Base-by-base conservation (phyloP, 345 rosid species). In the Limnanthes douglasii region DNA sequence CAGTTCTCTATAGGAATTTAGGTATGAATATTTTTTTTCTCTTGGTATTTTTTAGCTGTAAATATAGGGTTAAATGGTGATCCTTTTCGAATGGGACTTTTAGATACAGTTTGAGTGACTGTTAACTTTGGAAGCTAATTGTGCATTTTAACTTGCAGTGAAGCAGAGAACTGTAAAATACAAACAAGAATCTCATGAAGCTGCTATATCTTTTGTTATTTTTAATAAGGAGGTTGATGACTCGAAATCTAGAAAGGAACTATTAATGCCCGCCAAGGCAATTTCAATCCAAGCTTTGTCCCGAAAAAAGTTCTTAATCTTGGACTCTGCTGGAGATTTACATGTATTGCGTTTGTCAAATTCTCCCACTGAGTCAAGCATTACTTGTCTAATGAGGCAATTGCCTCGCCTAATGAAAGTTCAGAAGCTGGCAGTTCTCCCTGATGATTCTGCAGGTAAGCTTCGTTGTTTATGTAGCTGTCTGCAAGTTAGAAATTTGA, bases 381-480 rank as follows among this genome's bases (percentile, higher is more conserved):
- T 69, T 44, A 41, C 46, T 32, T 54, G 56, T 59, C 47, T 56
- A 28, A 54, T 74, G 59, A 64, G 55, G 57, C 71, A 37, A 32
- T 51, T 78, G 52, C 77, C 82, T 49, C 67, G 42, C 41, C 39
- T 56, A 33, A 66, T 61, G 72, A 74, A 70, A 51, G 86, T 78
- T 57, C 90, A 69, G 23, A 76, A 68, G 50, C 43, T 78, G 61
- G 77, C 82, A 39, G 46, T 69, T 55, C 46, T 64, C 46, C 86
- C 86, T 36, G 86, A 75, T 46, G 22, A 59, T 42, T 61, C 80
- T 20, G 50, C 46, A 56, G 59, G 95, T 83, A 78, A 57, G n/a
- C n/a, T n/a, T n/a, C n/a, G n/a, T n/a, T n/a, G n/a, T n/a, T n/a
- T n/a, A n/a, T n/a, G n/a, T n/a, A n/a, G n/a, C n/a, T n/a, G n/a